These are phyloP conservation scores for Pelargonium myrrhifolium DNA, from an alignment of 441 rosid genomes.

Conservation along the genomic window DNA sequence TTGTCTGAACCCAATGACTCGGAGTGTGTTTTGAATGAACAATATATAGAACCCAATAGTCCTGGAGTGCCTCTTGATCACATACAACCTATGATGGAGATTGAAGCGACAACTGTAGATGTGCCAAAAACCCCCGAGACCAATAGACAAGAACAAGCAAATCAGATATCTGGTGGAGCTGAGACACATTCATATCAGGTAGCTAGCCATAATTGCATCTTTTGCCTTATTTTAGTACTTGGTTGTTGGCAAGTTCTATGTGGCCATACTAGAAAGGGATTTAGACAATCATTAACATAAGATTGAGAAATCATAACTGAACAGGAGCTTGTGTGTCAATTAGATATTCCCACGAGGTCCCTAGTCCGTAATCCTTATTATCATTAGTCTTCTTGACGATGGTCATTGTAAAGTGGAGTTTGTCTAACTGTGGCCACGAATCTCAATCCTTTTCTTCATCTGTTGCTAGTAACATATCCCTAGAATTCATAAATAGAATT, in stretches of 20 bases:
- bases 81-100: neutral
- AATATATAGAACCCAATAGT: neutral
- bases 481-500: neutral
- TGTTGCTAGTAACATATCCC: neutral
- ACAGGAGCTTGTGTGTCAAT: too few relatives aligned
- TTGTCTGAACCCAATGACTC: neutral
- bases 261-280: neutral
- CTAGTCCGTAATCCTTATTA: too few relatives aligned
- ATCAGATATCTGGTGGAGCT: neutral
- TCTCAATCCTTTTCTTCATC: neutral
- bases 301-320: too few relatives aligned
- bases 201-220: neutral
- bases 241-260: neutral
- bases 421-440: neutral
- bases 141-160: neutral
- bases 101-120: neutral
- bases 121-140: neutral
- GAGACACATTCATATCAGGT: constrained; percentile 5
- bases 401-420: too few relatives aligned
- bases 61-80: neutral
- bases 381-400: too few relatives aligned
- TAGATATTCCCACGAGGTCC: too few relatives aligned
- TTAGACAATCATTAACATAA: neutral
- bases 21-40: neutral
- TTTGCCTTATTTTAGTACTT: neutral